A percentile compares a stretch with the other conserved stretches of the same genome.
Conservation (phyloP, 1,284 basidiomycete species). For the Phellinidium pouzarii region DNA sequence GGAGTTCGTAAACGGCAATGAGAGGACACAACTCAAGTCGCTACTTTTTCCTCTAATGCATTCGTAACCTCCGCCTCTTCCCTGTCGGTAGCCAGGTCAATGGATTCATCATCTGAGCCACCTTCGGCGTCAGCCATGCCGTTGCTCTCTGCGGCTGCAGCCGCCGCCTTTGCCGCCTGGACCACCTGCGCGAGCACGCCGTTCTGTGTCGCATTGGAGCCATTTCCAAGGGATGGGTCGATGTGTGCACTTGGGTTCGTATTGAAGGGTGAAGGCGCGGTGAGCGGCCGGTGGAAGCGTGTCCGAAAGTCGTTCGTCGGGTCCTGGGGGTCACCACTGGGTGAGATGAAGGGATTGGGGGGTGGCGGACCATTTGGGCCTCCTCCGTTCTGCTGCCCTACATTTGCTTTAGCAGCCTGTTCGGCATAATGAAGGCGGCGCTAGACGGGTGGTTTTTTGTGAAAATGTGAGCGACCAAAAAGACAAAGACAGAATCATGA, state of each 20-base stretch:
- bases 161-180: not conserved
- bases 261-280: slow-evolving; percentile 60
- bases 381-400: slow-evolving; percentile 17
- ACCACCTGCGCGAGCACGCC: not conserved
- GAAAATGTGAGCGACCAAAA: too few species aligned
- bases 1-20: not conserved
- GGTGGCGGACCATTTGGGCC: not conserved
- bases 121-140: slow-evolving; percentile 6
- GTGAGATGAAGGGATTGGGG: slow-evolving; percentile 6
- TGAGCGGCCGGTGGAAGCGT: slow-evolving; percentile 60
- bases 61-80: slow-evolving; percentile 4
- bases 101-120: slow-evolving; percentile 3
- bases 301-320: slow-evolving; percentile 61
- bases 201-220: not conserved
- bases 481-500: slow-evolving; percentile 14
- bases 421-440: slow-evolving; percentile 61
- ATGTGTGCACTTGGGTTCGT: slow-evolving; percentile 21
- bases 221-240: slow-evolving; percentile 10
- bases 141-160: not conserved
- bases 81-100: not conserved
- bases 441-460: slow-evolving; percentile 31
- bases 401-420: slow-evolving; percentile 39
- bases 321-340: slow-evolving; percentile 25
- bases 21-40: not conserved
- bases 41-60: not conserved